Base-by-base conservation (phyloP, 2,329 filamentous ascomycete species). In the Ophiostoma australiae region DNA sequence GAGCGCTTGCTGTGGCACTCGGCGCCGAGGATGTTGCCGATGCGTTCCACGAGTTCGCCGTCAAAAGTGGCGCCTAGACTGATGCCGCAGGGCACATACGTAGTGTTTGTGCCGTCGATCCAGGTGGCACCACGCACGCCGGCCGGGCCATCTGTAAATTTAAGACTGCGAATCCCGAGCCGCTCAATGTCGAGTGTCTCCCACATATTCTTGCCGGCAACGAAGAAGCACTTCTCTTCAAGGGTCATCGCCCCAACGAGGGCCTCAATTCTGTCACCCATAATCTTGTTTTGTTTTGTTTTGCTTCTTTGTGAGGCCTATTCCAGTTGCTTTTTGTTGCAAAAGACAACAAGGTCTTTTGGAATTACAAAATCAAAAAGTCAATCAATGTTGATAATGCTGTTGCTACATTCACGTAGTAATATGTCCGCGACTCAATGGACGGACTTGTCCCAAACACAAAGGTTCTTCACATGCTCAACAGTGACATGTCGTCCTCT, bases 1-100 rank as follows among this genome's bases (percentile, higher is more conserved):
- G 85, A 83, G 17, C 85, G 85, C 76, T 89, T 89, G 17, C 85
- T 84, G 71, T 84, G 85, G 13, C 85, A 81, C 77, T 89, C 87
- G 20, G 85, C 81, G 41, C 83, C 86, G 75, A 89, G 83, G 37
- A 86, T 15, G 13, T 15, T 52, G 33, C 72, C 72, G 5, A 72
- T 41, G 8, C 61, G 67, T 58, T 69, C n/a, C 8, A 72, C 67
- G n/a, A 73, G 70, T 1, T 20, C 61, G 10, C 20, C 20, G 67
- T 73, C 69, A 58, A 72, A 72, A 2, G 72, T 72, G 1, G 91
- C 90, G 11, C 90, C 91, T 66, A 94, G 84, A 0, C 90, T 91
- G 71, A 92, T 88, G 71, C 91, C 91, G 75, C 91, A 94, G 8
- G 91, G 91, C 74, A 94, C 91, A 67, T 92, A 85, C n/a, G 91